phyloP scores from a whole-genome alignment of 164 flowering plant species.

The Amborella trichopoda region DNA sequence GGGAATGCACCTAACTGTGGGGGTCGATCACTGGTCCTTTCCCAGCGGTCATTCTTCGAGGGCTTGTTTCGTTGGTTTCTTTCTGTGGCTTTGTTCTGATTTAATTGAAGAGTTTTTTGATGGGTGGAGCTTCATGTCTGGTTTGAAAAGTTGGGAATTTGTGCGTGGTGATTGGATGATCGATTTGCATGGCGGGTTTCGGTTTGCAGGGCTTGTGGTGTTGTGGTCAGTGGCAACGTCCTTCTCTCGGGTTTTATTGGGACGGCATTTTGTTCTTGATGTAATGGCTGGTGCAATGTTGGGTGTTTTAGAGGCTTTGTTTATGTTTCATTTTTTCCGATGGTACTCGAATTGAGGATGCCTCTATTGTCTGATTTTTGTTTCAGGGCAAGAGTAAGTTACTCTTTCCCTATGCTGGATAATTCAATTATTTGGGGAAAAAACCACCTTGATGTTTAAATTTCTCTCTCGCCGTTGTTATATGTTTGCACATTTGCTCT shows the following conservation, averaged over 20 bases:
- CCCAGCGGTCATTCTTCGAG: conserved; percentile 88
- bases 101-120: conserved; percentile 10
- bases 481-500: no score
- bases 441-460: no score
- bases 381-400: no score
- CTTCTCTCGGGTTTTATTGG: conserved; percentile 74
- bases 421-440: no score
- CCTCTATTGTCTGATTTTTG: no score
- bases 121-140: neutral
- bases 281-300: conserved; percentile 58
- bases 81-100: conserved; percentile 19
- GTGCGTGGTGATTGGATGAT: conserved; percentile 9
- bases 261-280: conserved; percentile 67
- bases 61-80: conserved; percentile 51
- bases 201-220: conserved; percentile 8
- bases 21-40: conserved; percentile 80
- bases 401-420: no score
- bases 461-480: no score
- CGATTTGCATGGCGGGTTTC: neutral
- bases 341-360: no score
- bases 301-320: conserved; percentile 51
- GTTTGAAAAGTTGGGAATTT: conserved; percentile 3
- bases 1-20: conserved; percentile 43
- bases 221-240: conserved; percentile 53
- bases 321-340: conserved; percentile 33